These are phyloP conservation scores for Penicillium nucicola DNA, from an alignment of 495 filamentous ascomycete species.

Conservation along the genomic window DNA sequence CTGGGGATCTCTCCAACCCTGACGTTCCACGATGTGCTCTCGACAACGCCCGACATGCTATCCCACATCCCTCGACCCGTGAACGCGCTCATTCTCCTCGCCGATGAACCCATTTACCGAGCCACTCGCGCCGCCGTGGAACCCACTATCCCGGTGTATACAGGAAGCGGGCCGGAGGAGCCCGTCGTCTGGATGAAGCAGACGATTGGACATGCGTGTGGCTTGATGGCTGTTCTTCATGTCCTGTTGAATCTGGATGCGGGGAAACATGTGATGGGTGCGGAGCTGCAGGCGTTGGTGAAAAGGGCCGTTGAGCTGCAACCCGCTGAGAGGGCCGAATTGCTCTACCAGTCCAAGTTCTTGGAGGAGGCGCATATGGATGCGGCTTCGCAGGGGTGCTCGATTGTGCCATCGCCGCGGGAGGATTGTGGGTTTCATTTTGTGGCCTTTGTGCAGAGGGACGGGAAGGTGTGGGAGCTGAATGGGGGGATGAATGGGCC, in stretches of 20 bases:
- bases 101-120: conserved; percentile 45
- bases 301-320: conserved; percentile 34
- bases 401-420: conserved; percentile 58
- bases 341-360: conserved; percentile 64
- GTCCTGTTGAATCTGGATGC: conserved; percentile 51
- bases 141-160: conserved; percentile 40
- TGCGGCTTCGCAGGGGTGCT: conserved; percentile 66
- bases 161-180: conserved; percentile 46
- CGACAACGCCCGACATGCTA: conserved; percentile 52
- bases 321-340: conserved; percentile 49
- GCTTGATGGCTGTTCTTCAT: conserved; percentile 61
- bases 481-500: conserved; percentile 76
- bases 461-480: conserved; percentile 72
- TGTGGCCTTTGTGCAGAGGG: conserved; percentile 75
- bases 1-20: conserved; percentile 50
- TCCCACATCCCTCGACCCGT: conserved; percentile 55
- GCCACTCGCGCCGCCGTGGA: conserved; percentile 30
- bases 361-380: conserved; percentile 69
- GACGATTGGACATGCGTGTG: conserved; percentile 65
- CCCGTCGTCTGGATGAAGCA: conserved; percentile 63
- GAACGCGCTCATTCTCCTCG: conserved; percentile 56
- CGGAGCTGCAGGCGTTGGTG: conserved; percentile 25
- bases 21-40: conserved; percentile 57
- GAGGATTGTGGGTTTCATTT: conserved; percentile 71
- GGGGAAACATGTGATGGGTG: conserved; percentile 34